These are phyloP conservation scores for Drosera capensis DNA, from an alignment of 148 eudicot genomes.

Conservation along the genomic window DNA sequence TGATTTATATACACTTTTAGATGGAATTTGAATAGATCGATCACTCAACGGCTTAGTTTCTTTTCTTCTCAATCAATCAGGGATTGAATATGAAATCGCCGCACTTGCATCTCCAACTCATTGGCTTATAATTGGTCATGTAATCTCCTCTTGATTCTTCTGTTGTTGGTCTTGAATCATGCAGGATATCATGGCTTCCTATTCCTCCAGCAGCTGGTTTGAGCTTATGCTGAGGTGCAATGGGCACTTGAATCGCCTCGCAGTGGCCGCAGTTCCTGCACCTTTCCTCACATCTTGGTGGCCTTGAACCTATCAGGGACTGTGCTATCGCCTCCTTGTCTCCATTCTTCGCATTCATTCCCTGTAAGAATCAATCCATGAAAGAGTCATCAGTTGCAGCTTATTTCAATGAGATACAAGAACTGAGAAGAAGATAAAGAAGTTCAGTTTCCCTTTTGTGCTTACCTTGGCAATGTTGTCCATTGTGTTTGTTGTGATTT, in stretches of 20 bases:
- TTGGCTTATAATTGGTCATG: conserved; percentile 64
- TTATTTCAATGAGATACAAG: neutral
- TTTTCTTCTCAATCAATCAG: conserved; percentile 12
- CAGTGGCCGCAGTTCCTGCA: conserved; percentile 54
- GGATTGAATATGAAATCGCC: conserved; percentile 64
- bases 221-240: conserved; percentile 21
- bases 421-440: neutral
- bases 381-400: too few species aligned
- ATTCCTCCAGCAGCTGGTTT: conserved; percentile 3
- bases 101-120: conserved; percentile 89
- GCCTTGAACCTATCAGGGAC: conserved; percentile 68
- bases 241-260: conserved; percentile 72
- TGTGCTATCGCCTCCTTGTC: conserved; percentile 13
- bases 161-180: conserved; percentile 4
- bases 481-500: neutral
- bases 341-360: too few species aligned
- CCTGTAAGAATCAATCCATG: too few species aligned
- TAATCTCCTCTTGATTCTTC: conserved; percentile 45
- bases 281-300: conserved; percentile 62
- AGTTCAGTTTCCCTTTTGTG: too few species aligned
- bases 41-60: neutral
- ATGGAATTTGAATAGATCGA: neutral
- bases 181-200: conserved; percentile 8
- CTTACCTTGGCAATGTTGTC: neutral
- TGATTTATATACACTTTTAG: neutral